These are phyloP conservation scores for Macrotyloma uniflorum DNA, from an alignment of 306 rosid genomes.

Conservation along the genomic window DNA sequence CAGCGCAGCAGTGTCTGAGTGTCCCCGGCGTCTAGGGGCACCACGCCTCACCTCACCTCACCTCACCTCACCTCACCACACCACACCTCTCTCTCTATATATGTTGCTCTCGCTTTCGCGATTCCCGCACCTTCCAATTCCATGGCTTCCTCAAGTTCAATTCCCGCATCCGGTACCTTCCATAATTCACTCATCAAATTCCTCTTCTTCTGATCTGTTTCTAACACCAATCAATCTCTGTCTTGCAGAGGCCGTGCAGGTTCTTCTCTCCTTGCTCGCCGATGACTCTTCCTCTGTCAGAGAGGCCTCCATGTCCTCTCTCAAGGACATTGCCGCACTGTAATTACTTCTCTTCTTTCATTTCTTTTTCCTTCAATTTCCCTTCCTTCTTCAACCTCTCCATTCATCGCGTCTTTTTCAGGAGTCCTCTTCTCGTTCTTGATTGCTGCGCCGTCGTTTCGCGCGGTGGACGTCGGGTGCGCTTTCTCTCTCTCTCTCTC, in stretches of 20 bases:
- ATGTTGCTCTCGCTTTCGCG: neutral
- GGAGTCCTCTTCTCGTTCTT: constrained; percentile 82
- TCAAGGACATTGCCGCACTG: constrained; percentile 77
- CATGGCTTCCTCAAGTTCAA: constrained; percentile 75
- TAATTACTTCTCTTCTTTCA: constrained; percentile 23
- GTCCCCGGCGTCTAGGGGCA: constrained; percentile 8
- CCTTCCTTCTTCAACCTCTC: constrained; percentile 6
- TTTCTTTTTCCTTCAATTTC: neutral
- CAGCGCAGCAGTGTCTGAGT: constrained; percentile 32
- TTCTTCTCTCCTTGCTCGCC: constrained; percentile 76
- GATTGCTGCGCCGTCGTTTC: constrained; percentile 85
- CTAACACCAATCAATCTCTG: neutral
- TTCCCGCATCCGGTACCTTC: constrained; percentile 72
- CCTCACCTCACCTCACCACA: neutral
- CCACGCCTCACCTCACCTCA: neutral
- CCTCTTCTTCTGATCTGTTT: constrained; percentile 32
- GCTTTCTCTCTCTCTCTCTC: neutral
- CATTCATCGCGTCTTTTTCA: constrained; percentile 11
- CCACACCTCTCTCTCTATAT: neutral
- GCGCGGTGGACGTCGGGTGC: constrained; percentile 93
- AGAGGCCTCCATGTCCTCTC: constrained; percentile 82
- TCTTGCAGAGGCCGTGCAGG: constrained; percentile 81
- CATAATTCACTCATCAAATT: neutral
- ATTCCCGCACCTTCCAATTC: constrained; percentile 44
- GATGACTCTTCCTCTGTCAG: constrained; percentile 83